phyloP scores from a whole-genome alignment of 768 basidiomycete genomes.

The Coprinopsis strossmayeri region DNA sequence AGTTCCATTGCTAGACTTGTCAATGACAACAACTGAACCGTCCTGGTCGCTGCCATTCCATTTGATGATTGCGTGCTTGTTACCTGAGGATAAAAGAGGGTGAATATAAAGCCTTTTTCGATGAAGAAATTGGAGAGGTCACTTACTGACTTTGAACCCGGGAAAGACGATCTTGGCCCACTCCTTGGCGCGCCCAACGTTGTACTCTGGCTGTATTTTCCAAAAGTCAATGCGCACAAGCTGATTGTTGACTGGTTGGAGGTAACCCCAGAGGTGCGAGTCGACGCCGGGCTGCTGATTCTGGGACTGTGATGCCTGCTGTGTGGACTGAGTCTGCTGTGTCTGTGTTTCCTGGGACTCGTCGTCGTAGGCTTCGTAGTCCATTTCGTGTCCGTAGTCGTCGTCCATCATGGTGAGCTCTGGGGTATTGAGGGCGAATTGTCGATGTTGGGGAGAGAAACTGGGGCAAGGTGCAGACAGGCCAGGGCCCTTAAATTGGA shows the following conservation, averaged over 20 bases:
- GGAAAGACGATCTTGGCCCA: conserved; percentile 52
- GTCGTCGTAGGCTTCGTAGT: conserved; percentile 20
- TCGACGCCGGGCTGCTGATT: conserved; percentile 19
- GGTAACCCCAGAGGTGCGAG: conserved; percentile 60
- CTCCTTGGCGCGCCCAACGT: conserved; percentile 46
- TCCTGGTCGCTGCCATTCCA: conserved; percentile 50
- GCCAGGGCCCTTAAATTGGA: conserved; percentile 19
- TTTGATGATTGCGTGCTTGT: conserved; percentile 47
- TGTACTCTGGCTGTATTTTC: conserved; percentile 41
- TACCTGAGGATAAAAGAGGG: conserved; percentile 30
- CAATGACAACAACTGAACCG: conserved; percentile 42
- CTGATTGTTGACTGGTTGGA: conserved; percentile 52
- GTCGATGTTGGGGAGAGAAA: conserved; percentile 9
- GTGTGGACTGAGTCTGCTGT: conserved; percentile 37
- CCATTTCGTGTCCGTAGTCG: conserved; percentile 12
- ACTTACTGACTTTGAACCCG: conserved; percentile 72
- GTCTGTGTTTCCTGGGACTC: conserved; percentile 27
- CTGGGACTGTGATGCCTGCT: conserved; percentile 33
- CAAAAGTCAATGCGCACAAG: conserved; percentile 57
- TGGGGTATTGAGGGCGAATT: conserved; percentile 5
- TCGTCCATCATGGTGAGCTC: conserved; percentile 15
- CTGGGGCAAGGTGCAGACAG: not conserved
- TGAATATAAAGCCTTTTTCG: not conserved
- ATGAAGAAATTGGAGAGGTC: not conserved
- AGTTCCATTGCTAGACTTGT: conserved; percentile 69